A percentile compares a stretch with the other conserved stretches of the same genome.
These are phyloP conservation scores for Podila epigama DNA, from an alignment of 192 early-diverging fungal genomes.

Conservation along the genomic window DNA sequence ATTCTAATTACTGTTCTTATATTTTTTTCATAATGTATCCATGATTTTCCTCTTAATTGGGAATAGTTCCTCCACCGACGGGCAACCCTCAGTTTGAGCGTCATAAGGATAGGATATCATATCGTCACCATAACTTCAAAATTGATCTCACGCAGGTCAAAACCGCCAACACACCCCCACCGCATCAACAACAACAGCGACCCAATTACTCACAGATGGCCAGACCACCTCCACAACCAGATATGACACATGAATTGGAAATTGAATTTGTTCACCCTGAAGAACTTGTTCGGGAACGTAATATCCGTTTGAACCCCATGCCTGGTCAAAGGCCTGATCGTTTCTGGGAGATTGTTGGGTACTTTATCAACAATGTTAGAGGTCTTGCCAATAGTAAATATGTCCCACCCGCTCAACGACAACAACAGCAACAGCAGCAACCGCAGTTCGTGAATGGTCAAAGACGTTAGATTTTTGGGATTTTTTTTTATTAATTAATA, in stretches of 20 bases:
- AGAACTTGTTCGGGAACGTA: slow-evolving; percentile 67
- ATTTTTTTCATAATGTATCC: not conserved
- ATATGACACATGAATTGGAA: slow-evolving; percentile 84
- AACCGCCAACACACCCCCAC: slow-evolving; percentile 47
- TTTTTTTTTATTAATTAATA: too few relatives aligned
- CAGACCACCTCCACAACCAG: slow-evolving; percentile 13
- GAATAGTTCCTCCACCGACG: slow-evolving; percentile 50
- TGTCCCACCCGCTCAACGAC: not conserved
- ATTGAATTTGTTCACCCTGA: slow-evolving; percentile 75
- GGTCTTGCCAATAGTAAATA: slow-evolving; percentile 51
- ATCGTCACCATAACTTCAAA: slow-evolving; percentile 81
- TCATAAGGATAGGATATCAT: slow-evolving; percentile 89
- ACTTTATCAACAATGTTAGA: slow-evolving; percentile 83
- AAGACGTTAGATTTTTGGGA: too few relatives aligned
- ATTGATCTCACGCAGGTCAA: slow-evolving; percentile 92
- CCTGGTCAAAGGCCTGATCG: slow-evolving; percentile 57
- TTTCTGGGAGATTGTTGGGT: slow-evolving; percentile 74
- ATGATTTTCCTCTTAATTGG: not conserved
- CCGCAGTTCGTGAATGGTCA: too few relatives aligned
- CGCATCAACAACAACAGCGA: slow-evolving; percentile 23
- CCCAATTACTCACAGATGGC: slow-evolving; percentile 22
- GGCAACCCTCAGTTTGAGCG: slow-evolving; percentile 64
- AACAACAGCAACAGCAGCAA: slow-evolving; percentile 5
- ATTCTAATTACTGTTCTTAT: not conserved
- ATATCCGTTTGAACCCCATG: slow-evolving; percentile 59